A percentile compares a stretch with the other conserved stretches of the same genome.
phyloP scores from a whole-genome alignment of 352 stramenopile genomes.

The Globisporangium okanoganense region DNA sequence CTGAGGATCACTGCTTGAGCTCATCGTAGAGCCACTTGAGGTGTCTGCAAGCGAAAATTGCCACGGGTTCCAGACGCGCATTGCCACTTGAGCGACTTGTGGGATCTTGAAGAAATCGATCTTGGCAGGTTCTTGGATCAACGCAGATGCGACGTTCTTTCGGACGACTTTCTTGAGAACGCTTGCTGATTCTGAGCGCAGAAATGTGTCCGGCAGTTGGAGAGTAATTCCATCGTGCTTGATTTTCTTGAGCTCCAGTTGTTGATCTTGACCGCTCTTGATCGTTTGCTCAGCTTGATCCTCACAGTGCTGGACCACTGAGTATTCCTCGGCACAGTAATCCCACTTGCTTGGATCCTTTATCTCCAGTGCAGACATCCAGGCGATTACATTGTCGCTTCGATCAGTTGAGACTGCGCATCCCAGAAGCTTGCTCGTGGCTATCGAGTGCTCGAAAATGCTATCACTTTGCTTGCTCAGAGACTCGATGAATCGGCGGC shows the following conservation, averaged over 20 bases:
- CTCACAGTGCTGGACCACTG: not conserved
- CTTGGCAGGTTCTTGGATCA: not conserved
- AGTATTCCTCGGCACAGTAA: not conserved
- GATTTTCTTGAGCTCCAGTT: not conserved
- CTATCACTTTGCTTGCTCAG: not conserved
- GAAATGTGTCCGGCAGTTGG: not conserved
- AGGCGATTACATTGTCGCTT: not conserved
- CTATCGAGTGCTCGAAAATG: not conserved
- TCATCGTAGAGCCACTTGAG: not conserved
- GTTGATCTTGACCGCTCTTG: not conserved
- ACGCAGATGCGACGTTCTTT: constrained; percentile 7
- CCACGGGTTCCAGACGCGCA: not conserved
- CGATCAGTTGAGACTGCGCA: not conserved
- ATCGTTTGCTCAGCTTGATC: not conserved
- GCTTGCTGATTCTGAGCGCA: not conserved
- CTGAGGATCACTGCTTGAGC: not conserved
- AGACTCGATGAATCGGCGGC: not conserved
- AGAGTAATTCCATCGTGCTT: not conserved
- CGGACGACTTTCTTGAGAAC: constrained; percentile 4
- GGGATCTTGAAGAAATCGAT: constrained; percentile 8
- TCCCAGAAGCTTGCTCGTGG: not conserved
- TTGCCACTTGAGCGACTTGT: not conserved
- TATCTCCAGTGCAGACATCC: not conserved
- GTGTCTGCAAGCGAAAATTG: not conserved
- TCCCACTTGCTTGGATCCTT: not conserved